A percentile compares a stretch with the other conserved stretches of the same genome.
phyloP scores from a whole-genome alignment of 768 basidiomycete genomes.

The Hygrocybe punicea region DNA sequence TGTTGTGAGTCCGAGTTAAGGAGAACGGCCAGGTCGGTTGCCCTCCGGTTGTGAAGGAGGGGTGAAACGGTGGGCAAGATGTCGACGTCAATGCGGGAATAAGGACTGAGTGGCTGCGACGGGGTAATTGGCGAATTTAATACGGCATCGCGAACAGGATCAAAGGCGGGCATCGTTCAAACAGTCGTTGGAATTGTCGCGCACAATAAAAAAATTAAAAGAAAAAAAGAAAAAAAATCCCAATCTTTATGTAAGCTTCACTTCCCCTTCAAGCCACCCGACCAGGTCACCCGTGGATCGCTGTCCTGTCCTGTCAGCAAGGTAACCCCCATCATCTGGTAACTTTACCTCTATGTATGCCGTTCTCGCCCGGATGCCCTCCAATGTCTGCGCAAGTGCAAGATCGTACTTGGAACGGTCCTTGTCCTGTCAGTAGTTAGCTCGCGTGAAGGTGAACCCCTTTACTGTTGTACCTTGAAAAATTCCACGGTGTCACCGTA shows the following conservation, averaged over 20 bases:
- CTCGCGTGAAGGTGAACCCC: slow-evolving; percentile 1
- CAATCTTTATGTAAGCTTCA: slow-evolving; percentile 8
- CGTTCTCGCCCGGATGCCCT: slow-evolving; percentile 57
- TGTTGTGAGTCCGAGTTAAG: slow-evolving; percentile 45
- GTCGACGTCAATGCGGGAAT: slow-evolving; percentile 20
- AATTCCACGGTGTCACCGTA: slow-evolving; percentile 58
- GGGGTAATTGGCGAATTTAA: slow-evolving; percentile 68
- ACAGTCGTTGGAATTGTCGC: background rate
- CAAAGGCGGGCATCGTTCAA: slow-evolving; percentile 63
- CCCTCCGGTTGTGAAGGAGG: slow-evolving; percentile 44
- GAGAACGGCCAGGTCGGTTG: slow-evolving; percentile 73
- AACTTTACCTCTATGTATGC: slow-evolving; percentile 58
- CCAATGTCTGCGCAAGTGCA: slow-evolving; percentile 62
- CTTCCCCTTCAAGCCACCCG: slow-evolving; percentile 49
- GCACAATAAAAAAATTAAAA: background rate
- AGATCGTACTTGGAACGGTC: slow-evolving; percentile 68
- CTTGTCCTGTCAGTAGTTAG: slow-evolving; percentile 45
- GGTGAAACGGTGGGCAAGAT: slow-evolving; percentile 24
- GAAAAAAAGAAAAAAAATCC: no score
- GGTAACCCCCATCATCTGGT: background rate
- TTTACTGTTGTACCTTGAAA: slow-evolving; percentile 60
- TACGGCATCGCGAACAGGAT: slow-evolving; percentile 85
- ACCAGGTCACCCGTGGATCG: slow-evolving; percentile 57
- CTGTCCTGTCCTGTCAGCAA: slow-evolving; percentile 29
- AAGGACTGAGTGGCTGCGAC: slow-evolving; percentile 34